Conservation (phyloP, 495 filamentous ascomycete species). For the Aspergillus panamensis region DNA sequence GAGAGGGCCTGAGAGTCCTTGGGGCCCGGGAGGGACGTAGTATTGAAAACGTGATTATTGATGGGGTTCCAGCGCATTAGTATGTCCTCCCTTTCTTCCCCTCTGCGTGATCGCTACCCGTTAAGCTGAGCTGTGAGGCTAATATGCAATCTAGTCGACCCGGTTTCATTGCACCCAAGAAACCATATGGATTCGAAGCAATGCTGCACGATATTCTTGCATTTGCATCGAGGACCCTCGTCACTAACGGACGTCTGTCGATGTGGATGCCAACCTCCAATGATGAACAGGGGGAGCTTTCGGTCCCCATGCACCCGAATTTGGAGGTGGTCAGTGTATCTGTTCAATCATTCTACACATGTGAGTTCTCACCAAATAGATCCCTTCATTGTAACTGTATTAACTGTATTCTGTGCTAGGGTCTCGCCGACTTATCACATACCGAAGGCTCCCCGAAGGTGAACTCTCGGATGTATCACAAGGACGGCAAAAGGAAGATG, state of each 20-base stretch:
- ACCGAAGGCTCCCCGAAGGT: slow-evolving; percentile 64
- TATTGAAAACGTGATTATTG: slow-evolving; percentile 58
- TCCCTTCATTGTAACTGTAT: too few relatives aligned
- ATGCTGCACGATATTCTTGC: slow-evolving; percentile 86
- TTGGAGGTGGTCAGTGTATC: slow-evolving; percentile 75
- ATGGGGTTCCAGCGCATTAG: slow-evolving; percentile 69
- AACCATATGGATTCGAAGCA: slow-evolving; percentile 83
- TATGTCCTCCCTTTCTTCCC: slow-evolving; percentile 40
- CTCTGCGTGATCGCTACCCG: background rate
- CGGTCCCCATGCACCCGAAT: slow-evolving; percentile 71
- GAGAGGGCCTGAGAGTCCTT: slow-evolving; percentile 85
- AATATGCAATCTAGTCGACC: slow-evolving; percentile 50
- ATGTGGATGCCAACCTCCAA: slow-evolving; percentile 98
- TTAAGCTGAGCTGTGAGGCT: background rate
- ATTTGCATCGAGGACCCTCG: slow-evolving; percentile 74
- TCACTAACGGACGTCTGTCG: slow-evolving; percentile 74
- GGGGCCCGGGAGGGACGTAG: slow-evolving; percentile 66
- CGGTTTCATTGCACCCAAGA: slow-evolving; percentile 84
- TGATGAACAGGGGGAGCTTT: slow-evolving; percentile 68
- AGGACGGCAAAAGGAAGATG: slow-evolving; percentile 37
- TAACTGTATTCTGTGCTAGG: slow-evolving; percentile 40
- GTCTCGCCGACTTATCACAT: slow-evolving; percentile 84
- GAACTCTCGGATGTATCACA: slow-evolving; percentile 47
- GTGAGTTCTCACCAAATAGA: slow-evolving; percentile 41
- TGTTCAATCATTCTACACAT: slow-evolving; percentile 84